These are phyloP conservation scores for Leccinum angustisporum DNA, from an alignment of 1,284 basidiomycete species.

Conservation along the genomic window DNA sequence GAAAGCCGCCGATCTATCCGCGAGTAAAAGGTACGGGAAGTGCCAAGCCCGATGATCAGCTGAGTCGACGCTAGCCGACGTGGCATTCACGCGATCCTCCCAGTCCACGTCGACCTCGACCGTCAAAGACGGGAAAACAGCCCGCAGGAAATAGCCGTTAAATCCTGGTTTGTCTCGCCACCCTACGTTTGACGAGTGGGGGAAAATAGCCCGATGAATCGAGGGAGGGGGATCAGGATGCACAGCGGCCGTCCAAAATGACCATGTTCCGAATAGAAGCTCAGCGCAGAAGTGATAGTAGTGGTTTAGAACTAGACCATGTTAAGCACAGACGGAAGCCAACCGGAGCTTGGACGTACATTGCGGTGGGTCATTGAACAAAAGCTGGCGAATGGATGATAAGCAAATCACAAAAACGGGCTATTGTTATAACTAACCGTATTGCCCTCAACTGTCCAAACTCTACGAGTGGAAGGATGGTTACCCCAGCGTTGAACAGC, in stretches of 20 bases:
- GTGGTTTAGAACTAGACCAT: constrained; percentile 60
- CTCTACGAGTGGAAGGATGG: constrained; percentile 37
- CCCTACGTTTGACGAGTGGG: constrained; percentile 50
- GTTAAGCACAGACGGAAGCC: constrained; percentile 4
- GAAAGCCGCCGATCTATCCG: constrained; percentile 75
- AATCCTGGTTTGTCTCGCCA: constrained; percentile 78
- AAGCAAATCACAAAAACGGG: neutral
- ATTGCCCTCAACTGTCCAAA: constrained; percentile 68
- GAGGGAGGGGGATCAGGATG: constrained; percentile 43
- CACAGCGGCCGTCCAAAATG: constrained; percentile 62
- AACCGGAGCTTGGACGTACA: constrained; percentile 34
- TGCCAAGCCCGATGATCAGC: constrained; percentile 41
- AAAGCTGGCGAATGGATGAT: constrained; percentile 37
- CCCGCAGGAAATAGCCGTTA: constrained; percentile 71
- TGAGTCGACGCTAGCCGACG: constrained; percentile 22
- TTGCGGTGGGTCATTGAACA: constrained; percentile 67
- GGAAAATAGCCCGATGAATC: constrained; percentile 69
- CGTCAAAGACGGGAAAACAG: constrained; percentile 71
- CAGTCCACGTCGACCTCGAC: constrained; percentile 71
- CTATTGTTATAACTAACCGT: constrained; percentile 46
- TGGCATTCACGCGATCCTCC: constrained; percentile 56
- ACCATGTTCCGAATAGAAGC: constrained; percentile 70
- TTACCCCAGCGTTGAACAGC: constrained; percentile 64
- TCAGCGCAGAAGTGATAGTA: constrained; percentile 85
- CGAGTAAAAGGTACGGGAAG: constrained; percentile 63